Evolutionary conservation across 768 basidiomycete species (phyloP), one percentile per base, ranked within the genome.

Genomic region (Plicaturopsis crispa): DNA sequence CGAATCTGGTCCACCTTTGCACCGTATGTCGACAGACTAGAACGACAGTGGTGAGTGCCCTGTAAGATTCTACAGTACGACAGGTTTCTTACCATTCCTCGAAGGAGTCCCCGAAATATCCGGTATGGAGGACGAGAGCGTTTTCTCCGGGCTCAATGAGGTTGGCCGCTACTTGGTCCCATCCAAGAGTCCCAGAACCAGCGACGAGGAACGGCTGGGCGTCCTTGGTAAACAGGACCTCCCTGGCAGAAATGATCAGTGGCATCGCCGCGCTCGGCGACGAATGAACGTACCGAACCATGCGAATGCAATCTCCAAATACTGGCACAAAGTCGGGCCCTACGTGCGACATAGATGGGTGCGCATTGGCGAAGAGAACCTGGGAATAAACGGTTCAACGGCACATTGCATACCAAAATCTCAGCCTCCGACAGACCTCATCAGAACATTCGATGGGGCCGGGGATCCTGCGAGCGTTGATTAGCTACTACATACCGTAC

Each of bases 161-260:
- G 60, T 98, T 98, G 6, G 89, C 77, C 0, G 89, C 81, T 28
- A 92, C 86, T 75, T 89, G 85, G 58, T 97, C 93, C 92, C 93
- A 98, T 20, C 96, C 96, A 23, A 99, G 70, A 2, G 96, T 98
- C 12, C 96, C 96, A 39, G 83, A 87, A 2, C 96, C 96, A 19
- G 92, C 81, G 45, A 98, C 84, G 50, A 99, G 63, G 70, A 99
- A 91, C 0, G 91, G 89, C 53, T 98, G 96, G 0, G 73, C 86
- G 17, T 69, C 64, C 39, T 77, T 72, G 21, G 94, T 83, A 54
- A 78, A 80, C 16, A 98, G 61, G 5, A 97, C 80, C 39, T 86
- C 66, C 44, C 86, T 83, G 46, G 35, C 13, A 12, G 38, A 28
- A 40, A 19, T 14, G 35, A 36, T 18, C 30, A 12, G 21, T 37